phyloP scores from a whole-genome alignment of 2,329 filamentous ascomycete genomes.

The Monosporascus sp. region DNA sequence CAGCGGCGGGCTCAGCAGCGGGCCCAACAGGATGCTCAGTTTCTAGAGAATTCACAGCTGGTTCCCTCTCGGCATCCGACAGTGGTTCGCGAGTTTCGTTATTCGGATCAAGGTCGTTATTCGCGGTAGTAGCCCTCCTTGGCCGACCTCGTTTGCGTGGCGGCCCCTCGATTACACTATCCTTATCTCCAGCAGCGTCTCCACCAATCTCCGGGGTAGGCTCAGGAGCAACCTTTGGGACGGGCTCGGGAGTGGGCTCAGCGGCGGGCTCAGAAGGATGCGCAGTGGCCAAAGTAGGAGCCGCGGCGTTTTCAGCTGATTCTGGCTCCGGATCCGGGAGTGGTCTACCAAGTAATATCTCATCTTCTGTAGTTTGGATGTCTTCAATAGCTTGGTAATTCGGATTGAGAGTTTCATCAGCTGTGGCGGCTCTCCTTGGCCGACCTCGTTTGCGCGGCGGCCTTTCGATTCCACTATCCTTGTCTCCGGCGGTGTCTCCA shows the following conservation, averaged over 20 bases:
- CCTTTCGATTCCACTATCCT: not conserved
- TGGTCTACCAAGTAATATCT: constrained; percentile 17
- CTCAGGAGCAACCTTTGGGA: not conserved
- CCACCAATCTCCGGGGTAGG: not conserved
- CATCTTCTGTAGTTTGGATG: too few species aligned
- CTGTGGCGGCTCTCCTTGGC: not conserved
- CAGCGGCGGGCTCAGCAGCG: too few species aligned
- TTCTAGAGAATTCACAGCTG: not conserved
- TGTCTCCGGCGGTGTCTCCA: not conserved
- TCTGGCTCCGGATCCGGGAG: not conserved
- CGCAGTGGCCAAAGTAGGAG: not conserved
- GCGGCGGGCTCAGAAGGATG: not conserved
- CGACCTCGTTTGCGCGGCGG: not conserved
- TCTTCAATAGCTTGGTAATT: not conserved
- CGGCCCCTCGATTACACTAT: not conserved
- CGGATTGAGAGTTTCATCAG: too few species aligned
- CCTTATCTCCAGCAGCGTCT: not conserved
- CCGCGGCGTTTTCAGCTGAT: constrained; percentile 2
- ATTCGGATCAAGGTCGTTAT: not conserved
- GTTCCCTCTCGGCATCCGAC: not conserved
- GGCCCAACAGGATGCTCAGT: not conserved
- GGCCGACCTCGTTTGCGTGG: not conserved
- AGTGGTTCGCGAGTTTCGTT: not conserved
- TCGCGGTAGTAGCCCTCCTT: not conserved
- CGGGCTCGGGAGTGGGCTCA: too few species aligned